Percentiles rank a stretch among this genome's conserved stretches.
phyloP scores from a whole-genome alignment of 2,329 filamentous ascomycete genomes.

The Neopestalotiopsis rosae region DNA sequence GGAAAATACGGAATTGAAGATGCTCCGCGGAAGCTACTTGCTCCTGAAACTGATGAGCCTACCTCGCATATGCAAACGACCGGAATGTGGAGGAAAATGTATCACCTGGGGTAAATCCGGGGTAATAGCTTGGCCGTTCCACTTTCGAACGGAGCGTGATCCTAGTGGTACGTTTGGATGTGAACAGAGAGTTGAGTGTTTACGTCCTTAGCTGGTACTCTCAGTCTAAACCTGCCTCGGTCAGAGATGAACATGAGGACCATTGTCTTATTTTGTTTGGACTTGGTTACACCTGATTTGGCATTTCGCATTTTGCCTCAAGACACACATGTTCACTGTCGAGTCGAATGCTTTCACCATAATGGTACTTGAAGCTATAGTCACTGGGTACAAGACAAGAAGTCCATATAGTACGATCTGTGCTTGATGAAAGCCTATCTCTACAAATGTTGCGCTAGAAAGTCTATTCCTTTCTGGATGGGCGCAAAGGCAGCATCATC shows the following conservation, averaged over 20 bases:
- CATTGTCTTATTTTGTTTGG: neutral
- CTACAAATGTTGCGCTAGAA: neutral
- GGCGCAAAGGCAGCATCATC: neutral
- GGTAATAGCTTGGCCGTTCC: neutral
- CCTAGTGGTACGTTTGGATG: neutral
- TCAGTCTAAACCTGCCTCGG: neutral
- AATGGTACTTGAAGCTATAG: neutral
- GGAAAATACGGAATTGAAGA: neutral
- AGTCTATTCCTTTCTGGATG: neutral
- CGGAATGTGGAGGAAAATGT: constrained; percentile 1
- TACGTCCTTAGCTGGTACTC: neutral
- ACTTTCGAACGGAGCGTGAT: neutral
- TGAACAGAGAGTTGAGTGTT: neutral
- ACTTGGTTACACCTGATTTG: neutral
- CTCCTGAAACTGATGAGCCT: neutral
- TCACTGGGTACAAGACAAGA: neutral
- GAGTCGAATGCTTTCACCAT: neutral
- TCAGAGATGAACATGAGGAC: neutral
- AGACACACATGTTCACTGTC: neutral
- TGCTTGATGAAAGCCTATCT: neutral
- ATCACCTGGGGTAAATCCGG: neutral
- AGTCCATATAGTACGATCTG: neutral
- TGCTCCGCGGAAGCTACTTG: neutral
- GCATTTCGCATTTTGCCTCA: neutral
- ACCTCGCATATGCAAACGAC: neutral